Conservation (phyloP, 2,329 filamentous ascomycete species). For the Trichophyton benhamiae region DNA sequence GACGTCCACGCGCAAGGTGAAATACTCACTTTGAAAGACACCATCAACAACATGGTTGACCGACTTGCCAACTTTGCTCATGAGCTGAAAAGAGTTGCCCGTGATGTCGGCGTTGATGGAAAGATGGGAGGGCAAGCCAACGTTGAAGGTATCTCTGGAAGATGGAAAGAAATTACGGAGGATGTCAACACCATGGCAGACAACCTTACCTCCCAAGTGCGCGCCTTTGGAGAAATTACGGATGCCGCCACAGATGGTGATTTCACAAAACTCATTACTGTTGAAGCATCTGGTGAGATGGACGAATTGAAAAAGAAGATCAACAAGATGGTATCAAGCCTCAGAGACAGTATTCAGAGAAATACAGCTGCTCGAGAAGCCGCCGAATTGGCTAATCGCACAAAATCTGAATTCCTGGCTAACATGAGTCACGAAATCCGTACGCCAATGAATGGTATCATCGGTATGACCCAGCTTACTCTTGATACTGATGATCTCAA, state of each 20-base stretch:
- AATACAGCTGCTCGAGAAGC: slow-evolving; percentile 94
- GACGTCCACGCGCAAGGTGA: slow-evolving; percentile 91
- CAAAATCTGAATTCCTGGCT: slow-evolving; percentile 93
- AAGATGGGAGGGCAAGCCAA: slow-evolving; percentile 98
- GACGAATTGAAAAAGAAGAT: slow-evolving; percentile 98
- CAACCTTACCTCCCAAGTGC: slow-evolving; percentile 85
- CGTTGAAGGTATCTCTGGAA: slow-evolving; percentile 78
- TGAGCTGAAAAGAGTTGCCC: slow-evolving; percentile 87
- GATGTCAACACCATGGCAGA: slow-evolving; percentile 90
- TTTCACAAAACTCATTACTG: slow-evolving; percentile 91
- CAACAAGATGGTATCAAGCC: slow-evolving; percentile 96
- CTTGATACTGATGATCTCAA: slow-evolving; percentile 90
- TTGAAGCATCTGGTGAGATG: slow-evolving; percentile 97
- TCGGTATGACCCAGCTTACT: slow-evolving; percentile 94
- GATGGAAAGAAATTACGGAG: slow-evolving; percentile 97
- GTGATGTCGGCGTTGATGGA: slow-evolving; percentile 91
- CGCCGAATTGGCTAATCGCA: slow-evolving; percentile 92
- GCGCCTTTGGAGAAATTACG: slow-evolving; percentile 97
- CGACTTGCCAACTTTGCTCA: slow-evolving; percentile 90
- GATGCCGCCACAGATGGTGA: slow-evolving; percentile 93
- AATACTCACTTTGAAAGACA: slow-evolving; percentile 85
- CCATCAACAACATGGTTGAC: slow-evolving; percentile 98
- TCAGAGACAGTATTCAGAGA: slow-evolving; percentile 89
- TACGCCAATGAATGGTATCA: slow-evolving; percentile 95
- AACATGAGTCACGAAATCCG: slow-evolving; percentile 99